phyloP scores from a whole-genome alignment of 192 early-diverging fungal species.

The Coemansia sp. region DNA sequence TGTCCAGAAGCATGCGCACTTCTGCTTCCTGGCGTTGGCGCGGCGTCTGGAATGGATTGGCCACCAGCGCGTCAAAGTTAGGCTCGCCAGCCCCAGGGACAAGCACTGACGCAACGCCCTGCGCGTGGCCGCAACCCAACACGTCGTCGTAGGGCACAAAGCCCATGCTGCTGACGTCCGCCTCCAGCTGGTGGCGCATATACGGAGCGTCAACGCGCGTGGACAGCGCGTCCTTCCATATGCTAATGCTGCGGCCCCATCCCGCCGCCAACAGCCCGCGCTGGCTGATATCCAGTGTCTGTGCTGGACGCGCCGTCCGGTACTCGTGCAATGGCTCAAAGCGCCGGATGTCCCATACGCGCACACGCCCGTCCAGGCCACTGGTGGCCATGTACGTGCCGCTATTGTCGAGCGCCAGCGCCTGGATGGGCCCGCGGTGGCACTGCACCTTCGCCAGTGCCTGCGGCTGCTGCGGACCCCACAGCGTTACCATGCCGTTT shows the following conservation, averaged over 20 bases:
- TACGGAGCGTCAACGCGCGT: constrained; percentile 81
- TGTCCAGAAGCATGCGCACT: constrained; percentile 85
- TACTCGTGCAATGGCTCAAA: constrained; percentile 82
- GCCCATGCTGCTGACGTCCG: constrained; percentile 54
- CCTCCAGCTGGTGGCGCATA: constrained; percentile 72
- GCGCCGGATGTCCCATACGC: constrained; percentile 90
- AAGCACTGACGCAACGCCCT: constrained; percentile 76
- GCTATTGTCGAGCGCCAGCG: constrained; percentile 77
- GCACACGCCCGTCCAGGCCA: constrained; percentile 86
- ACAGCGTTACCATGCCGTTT: constrained; percentile 87
- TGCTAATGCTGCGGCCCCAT: constrained; percentile 69
- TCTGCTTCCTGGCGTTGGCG: constrained; percentile 87
- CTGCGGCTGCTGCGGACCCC: constrained; percentile 79
- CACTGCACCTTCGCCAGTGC: constrained; percentile 95
- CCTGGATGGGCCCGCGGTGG: constrained; percentile 81
- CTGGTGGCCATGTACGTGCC: constrained; percentile 88
- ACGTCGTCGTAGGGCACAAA: constrained; percentile 99
- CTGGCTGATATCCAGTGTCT: constrained; percentile 79
- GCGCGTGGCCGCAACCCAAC: constrained; percentile 76
- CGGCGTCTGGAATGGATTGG: constrained; percentile 89
- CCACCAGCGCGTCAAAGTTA: constrained; percentile 91
- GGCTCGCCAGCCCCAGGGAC: constrained; percentile 95
- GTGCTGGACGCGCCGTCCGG: constrained; percentile 72
- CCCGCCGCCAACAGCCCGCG: constrained; percentile 79
- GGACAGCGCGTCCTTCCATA: constrained; percentile 87